phyloP scores from a whole-genome alignment of 2,329 filamentous ascomycete species.

The Lithohypha guttulata region DNA sequence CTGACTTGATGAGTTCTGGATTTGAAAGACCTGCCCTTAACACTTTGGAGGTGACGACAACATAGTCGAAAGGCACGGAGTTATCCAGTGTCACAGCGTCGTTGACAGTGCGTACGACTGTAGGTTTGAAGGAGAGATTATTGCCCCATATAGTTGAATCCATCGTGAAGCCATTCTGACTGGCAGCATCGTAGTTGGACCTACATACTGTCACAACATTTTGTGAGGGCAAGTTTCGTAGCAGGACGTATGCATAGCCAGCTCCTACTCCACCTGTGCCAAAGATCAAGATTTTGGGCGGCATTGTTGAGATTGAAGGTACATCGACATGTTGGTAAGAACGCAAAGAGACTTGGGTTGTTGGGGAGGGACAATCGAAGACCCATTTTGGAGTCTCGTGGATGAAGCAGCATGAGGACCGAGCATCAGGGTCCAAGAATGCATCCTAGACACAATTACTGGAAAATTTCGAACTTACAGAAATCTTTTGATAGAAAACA shows the following conservation, averaged over 20 bases:
- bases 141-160: conserved; percentile 22
- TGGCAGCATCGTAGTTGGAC: conserved; percentile 25
- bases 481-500: too few species aligned
- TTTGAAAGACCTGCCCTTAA: conserved; percentile 31
- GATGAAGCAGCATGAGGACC: too few species aligned
- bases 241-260: conserved; percentile 25
- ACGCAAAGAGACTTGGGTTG: too few species aligned
- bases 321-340: too few species aligned
- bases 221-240: conserved; percentile 18
- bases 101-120: conserved; percentile 16
- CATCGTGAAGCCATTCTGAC: conserved; percentile 23
- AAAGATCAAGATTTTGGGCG: conserved; percentile 25
- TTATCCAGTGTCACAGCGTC: conserved; percentile 16
- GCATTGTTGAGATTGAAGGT: conserved; percentile 11
- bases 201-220: conserved; percentile 26
- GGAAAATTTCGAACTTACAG: too few species aligned
- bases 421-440: too few species aligned
- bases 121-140: conserved; percentile 20
- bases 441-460: too few species aligned
- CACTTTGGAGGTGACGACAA: conserved; percentile 39
- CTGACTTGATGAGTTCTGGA: conserved; percentile 29
- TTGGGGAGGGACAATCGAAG: too few species aligned
- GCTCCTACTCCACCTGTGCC: conserved; percentile 27
- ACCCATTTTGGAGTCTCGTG: too few species aligned
- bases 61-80: conserved; percentile 33